Evolutionary conservation across 306 rosid species (phyloP), one percentile per base, ranked within the genome.

Genomic region (Medicago ruthenica): DNA sequence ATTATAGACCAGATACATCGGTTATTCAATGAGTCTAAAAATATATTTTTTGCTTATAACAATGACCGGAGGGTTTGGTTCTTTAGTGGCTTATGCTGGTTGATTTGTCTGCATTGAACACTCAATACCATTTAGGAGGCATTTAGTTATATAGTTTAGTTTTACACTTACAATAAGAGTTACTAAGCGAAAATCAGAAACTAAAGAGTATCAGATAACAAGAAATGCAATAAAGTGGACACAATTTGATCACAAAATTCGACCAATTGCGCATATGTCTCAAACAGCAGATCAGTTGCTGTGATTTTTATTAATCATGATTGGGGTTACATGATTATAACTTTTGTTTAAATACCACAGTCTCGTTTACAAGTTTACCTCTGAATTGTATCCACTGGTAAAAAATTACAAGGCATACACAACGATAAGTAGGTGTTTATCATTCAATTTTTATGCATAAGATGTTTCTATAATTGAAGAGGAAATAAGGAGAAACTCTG

Each of bases 41-140:
- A 0, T 1, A 21, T 1, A 21, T 21, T 21, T 21, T 21, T 21
- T 21, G 22, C 22, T 21, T 21, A 21, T 21, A 21, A 21, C 22
- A 21, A 21, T 21, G 22, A 21, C 22, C 22, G 1, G 22, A 21
- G 22, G 22, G 22, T 21, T 21, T 24, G 4, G 6, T 31, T 74
- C 36, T 67, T 8, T 42, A 31, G 34, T 61, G 13, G 57, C 10
- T 55, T 80, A 20, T 68, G 31, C 18, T 80, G 36, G 64, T 74
- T 55, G 54, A 41, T 54, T 9, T 70, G 1, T 47, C n/a, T 67
- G 21, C 61, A 71, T 63, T 76, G 57, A 63, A n/a, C 47, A 13
- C 61, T 47, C 15, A 12, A 9, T n/a, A 57, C 42, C 14, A 65
- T 63, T 44, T 16, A 15, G 22, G 68, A 9, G 6, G 47, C 14